Evolutionary conservation across 768 basidiomycete species (phyloP), one percentile per base, ranked within the genome.

Genomic region (Tricholoma sp.): DNA sequence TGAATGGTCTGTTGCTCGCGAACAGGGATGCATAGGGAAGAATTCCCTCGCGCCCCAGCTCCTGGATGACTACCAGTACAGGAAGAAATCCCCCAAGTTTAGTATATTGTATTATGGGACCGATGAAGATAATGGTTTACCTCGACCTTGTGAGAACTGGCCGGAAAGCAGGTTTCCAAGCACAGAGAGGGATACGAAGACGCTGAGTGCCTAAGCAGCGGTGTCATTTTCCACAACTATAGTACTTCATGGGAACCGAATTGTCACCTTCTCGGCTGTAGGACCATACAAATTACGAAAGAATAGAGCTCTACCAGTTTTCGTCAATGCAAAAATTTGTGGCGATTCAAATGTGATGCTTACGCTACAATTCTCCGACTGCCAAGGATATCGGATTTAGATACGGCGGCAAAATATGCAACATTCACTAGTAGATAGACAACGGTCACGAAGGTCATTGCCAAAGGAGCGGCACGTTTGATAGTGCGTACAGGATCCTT

Each of bases 371-470:
- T 84, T 17, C 80, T 74, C 2, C 81, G 76, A 37, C 86, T 84
- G n/a, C 70, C 73, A 1, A 87, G 65, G 41, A 91, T 89, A 58
- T 89, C 86, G 6, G 73, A 70, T 64, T 85, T 88, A 10, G 84
- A 83, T 3, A 91, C 84, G 4, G 83, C 89, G 0, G 85, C 81
- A 62, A 88, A 88, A 66, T 89, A 91, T 5, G 88, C 86, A 7
- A 89, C 62, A 59, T 89, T 89, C 53, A 87, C 80, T 10, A 80
- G 71, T 32, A 90, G 45, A 61, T 91, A 91, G 5, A 84, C 75
- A 0, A 77, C 59, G 0, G 81, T 76, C n/a, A 89, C 82, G 20
- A 76, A 72, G 6, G 75, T 51, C 75, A 90, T 79, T 0, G 86
- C 87, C 3, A 86, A 63, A 0, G 88, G 86, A 1, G 84, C 86